These are phyloP conservation scores for Rhipidocladum racemiflorum DNA, from an alignment of 176 grass and related monocot species.

Conservation along the genomic window DNA sequence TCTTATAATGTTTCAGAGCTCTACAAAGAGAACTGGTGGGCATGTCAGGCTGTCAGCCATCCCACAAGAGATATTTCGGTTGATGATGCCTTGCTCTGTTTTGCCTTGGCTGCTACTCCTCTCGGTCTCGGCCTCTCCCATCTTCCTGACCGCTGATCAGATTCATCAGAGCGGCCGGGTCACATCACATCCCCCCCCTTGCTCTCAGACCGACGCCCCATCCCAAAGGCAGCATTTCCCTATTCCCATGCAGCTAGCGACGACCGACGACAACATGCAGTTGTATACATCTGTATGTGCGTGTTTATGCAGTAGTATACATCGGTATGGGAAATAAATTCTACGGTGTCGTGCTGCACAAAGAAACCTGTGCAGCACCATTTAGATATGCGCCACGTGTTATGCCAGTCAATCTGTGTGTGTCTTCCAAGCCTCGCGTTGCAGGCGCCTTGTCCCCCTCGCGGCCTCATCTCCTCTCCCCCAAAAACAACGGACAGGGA, in stretches of 20 bases:
- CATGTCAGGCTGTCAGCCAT: neutral
- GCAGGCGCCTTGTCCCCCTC: conserved; percentile 29
- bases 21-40: neutral
- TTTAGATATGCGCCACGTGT: no score
- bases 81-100: neutral
- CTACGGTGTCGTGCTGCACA: no score
- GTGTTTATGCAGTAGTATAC: no score
- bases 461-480: neutral
- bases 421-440: conserved; percentile 32
- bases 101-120: neutral
- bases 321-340: no score
- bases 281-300: neutral
- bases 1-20: neutral
- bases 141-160: neutral
- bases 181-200: neutral
- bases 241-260: neutral
- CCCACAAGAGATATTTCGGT: neutral
- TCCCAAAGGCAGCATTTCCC: neutral
- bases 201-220: neutral
- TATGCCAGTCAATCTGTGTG: no score
- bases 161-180: neutral
- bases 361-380: no score
- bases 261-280: neutral
- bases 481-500: neutral
- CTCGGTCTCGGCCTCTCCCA: neutral